These are phyloP conservation scores for Yamadazyma scolyti DNA, from an alignment of 805 yeast genomes.

Conservation along the genomic window DNA sequence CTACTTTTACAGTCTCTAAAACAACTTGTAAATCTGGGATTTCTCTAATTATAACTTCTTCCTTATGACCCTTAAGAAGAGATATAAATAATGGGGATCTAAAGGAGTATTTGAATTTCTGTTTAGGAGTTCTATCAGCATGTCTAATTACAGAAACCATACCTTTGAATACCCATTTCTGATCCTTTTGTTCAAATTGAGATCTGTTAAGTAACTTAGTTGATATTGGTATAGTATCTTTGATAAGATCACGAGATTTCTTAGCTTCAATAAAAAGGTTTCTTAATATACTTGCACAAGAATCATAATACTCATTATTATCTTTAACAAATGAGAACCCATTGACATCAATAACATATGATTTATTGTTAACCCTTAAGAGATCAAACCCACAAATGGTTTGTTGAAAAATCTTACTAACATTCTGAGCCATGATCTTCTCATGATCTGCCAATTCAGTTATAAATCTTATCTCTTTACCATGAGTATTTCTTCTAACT, in stretches of 20 bases:
- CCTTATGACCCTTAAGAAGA: slow-evolving; percentile 87
- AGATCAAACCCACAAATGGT: slow-evolving; percentile 97
- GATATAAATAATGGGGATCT: slow-evolving; percentile 83
- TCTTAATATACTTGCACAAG: slow-evolving; percentile 73
- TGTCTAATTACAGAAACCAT: slow-evolving; percentile 88
- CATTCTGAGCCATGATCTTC: slow-evolving; percentile 72
- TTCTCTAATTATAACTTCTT: slow-evolving; percentile 92
- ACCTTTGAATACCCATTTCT: slow-evolving; percentile 96
- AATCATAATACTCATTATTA: slow-evolving; percentile 79
- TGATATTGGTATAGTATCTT: slow-evolving; percentile 32
- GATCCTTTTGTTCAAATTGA: slow-evolving; percentile 58
- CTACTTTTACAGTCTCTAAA: slow-evolving; percentile 76
- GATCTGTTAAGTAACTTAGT: slow-evolving; percentile 31
- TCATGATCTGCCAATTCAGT: slow-evolving; percentile 78
- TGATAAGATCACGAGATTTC: slow-evolving; percentile 36
- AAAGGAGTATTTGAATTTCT: slow-evolving; percentile 93
- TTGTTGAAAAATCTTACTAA: slow-evolving; percentile 76
- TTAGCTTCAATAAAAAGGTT: slow-evolving; percentile 61
- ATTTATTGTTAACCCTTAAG: slow-evolving; percentile 79
- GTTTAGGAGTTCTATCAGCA: slow-evolving; percentile 98
- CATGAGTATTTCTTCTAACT: slow-evolving; percentile 94
- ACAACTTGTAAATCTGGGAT: slow-evolving; percentile 83
- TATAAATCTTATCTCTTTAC: slow-evolving; percentile 90
- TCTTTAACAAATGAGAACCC: slow-evolving; percentile 98
- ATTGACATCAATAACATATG: slow-evolving; percentile 94